Evolutionary conservation across 805 yeast genomes (phyloP).

Genomic region (Candida montana): DNA sequence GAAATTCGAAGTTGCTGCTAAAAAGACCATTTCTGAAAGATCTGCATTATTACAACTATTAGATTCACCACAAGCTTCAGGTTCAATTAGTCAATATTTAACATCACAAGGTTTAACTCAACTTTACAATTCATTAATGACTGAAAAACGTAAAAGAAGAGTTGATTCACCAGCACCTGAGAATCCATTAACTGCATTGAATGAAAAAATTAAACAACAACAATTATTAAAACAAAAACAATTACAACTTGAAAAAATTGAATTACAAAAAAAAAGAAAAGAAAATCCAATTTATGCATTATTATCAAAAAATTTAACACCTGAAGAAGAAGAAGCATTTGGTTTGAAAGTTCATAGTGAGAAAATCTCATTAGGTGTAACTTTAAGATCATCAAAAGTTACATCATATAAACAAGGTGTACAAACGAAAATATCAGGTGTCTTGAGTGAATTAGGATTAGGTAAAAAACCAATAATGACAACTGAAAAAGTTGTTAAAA

Average conservation of each 20-base stretch:
- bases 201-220: slow-evolving; percentile 29
- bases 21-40: slow-evolving; percentile 79
- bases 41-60: slow-evolving; percentile 69
- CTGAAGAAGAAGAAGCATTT: slow-evolving; percentile 76
- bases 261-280: slow-evolving; percentile 18
- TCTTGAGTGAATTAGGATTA: slow-evolving; percentile 72
- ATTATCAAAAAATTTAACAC: slow-evolving; percentile 42
- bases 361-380: slow-evolving; percentile 65
- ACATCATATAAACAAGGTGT: slow-evolving; percentile 74
- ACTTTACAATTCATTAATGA: slow-evolving; percentile 72
- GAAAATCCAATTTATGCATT: slow-evolving; percentile 33
- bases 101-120: slow-evolving; percentile 88
- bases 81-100: slow-evolving; percentile 67
- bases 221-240: slow-evolving; percentile 23
- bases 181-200: slow-evolving; percentile 39
- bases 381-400: slow-evolving; percentile 71
- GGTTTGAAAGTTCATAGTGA: slow-evolving; percentile 81
- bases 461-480: slow-evolving; percentile 86
- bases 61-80: slow-evolving; percentile 81
- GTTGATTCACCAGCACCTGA: slow-evolving; percentile 35
- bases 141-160: slow-evolving; percentile 55
- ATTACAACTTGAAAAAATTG: slow-evolving; percentile 19
- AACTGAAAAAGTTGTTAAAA: slow-evolving; percentile 68
- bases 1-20: slow-evolving; percentile 86
- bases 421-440: slow-evolving; percentile 53